These are phyloP conservation scores for Sporothrix sp. DNA, from an alignment of 2,329 filamentous ascomycete species.

Conservation along the genomic window DNA sequence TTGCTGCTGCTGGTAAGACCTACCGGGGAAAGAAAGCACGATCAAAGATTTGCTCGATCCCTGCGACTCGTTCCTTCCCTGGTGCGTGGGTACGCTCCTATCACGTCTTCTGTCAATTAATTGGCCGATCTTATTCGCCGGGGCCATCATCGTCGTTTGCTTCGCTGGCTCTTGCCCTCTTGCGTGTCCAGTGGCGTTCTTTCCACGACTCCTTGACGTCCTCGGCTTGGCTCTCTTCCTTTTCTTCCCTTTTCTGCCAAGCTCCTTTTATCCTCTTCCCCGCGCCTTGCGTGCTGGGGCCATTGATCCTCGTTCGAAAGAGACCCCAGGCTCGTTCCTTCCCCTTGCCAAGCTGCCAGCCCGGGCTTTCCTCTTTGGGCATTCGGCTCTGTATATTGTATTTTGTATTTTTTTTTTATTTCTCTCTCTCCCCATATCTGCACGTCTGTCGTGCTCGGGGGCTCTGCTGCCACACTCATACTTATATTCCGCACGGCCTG, in stretches of 20 bases:
- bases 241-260: not conserved
- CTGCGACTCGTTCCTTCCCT: not conserved
- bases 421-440: not conserved
- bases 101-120: not conserved
- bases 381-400: not conserved
- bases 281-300: constrained; percentile 1
- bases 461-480: not conserved
- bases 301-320: not conserved
- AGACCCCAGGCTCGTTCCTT: not conserved
- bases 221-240: not conserved
- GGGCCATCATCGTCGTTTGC: not conserved
- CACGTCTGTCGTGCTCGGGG: not conserved
- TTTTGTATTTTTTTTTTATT: not conserved
- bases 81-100: not conserved
- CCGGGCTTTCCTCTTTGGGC: not conserved
- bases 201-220: not conserved
- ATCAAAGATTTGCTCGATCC: not conserved
- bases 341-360: not conserved
- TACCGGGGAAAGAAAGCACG: not conserved
- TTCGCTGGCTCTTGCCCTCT: not conserved
- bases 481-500: not conserved
- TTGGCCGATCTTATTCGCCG: constrained; percentile 2
- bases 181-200: constrained; percentile 2
- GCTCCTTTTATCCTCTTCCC: too few species aligned
- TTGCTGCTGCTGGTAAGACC: too few species aligned